phyloP scores from a whole-genome alignment of 805 yeast species.

The Candida saitoana region DNA sequence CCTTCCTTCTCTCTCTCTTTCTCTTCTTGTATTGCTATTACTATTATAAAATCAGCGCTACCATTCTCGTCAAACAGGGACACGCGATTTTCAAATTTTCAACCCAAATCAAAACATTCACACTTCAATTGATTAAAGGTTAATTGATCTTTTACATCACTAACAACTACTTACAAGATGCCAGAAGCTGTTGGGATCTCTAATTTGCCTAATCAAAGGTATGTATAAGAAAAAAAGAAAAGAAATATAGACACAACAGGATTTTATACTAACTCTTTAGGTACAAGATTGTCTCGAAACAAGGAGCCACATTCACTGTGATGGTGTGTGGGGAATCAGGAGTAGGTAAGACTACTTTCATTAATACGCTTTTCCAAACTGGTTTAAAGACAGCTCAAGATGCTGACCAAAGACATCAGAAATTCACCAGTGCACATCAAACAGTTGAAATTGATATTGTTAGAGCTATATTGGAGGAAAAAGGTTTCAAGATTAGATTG shows the following conservation, averaged over 20 bases:
- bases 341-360: constrained; percentile 85
- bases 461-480: constrained; percentile 80
- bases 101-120: constrained; percentile 2
- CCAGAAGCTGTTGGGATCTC: constrained; percentile 66
- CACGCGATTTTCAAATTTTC: constrained; percentile 1
- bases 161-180: constrained; percentile 18
- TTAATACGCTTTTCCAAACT: constrained; percentile 81
- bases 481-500: constrained; percentile 70
- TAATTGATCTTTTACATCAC: neutral
- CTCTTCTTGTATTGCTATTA: no score
- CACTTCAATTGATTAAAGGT: neutral
- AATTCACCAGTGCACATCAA: constrained; percentile 50
- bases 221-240: constrained; percentile 25
- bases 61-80: neutral
- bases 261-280: constrained; percentile 26
- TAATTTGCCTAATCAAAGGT: constrained; percentile 71
- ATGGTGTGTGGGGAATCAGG: constrained; percentile 93
- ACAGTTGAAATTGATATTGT: constrained; percentile 77
- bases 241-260: no score
- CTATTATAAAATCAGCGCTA: no score
- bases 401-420: constrained; percentile 52
- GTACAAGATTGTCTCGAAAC: constrained; percentile 69
- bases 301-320: constrained; percentile 74
- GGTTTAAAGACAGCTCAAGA: constrained; percentile 58
- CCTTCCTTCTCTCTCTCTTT: neutral